Conservation (phyloP, 2,329 filamentous ascomycete genomes). For the Esteya vermicola region DNA sequence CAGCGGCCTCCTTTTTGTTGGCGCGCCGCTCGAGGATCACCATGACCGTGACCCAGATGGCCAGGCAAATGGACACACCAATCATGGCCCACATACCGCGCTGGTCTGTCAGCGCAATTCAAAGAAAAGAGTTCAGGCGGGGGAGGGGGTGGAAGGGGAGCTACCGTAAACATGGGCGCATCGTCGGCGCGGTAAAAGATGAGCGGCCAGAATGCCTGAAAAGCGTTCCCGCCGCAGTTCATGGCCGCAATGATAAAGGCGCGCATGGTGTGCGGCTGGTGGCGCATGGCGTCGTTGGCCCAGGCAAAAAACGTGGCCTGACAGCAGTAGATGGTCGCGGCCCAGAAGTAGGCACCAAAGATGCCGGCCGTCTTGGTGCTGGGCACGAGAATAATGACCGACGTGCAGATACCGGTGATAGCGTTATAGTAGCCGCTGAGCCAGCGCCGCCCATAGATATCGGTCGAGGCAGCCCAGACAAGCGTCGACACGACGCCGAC, state of each 20-base stretch:
- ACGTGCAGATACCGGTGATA: slow-evolving; percentile 47
- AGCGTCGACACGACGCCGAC: slow-evolving; percentile 46
- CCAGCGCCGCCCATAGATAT: slow-evolving; percentile 47
- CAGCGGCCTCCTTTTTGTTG: too few relatives aligned
- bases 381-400: slow-evolving; percentile 39
- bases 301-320: slow-evolving; percentile 64
- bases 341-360: slow-evolving; percentile 57
- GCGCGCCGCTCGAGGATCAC: too few relatives aligned
- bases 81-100: too few relatives aligned
- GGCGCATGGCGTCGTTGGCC: slow-evolving; percentile 57
- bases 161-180: slow-evolving; percentile 46
- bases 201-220: slow-evolving; percentile 63
- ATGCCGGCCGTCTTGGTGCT: slow-evolving; percentile 30
- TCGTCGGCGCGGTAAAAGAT: slow-evolving; percentile 54
- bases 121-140: too few relatives aligned
- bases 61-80: too few relatives aligned
- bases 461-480: slow-evolving; percentile 56
- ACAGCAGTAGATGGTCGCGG: slow-evolving; percentile 55
- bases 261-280: slow-evolving; percentile 47
- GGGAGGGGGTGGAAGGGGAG: too few relatives aligned
- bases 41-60: too few relatives aligned
- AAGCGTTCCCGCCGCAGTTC: slow-evolving; percentile 53
- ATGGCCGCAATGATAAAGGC: slow-evolving; percentile 57
- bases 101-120: too few relatives aligned
- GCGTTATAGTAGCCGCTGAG: slow-evolving; percentile 54